Evolutionary conservation across 352 stramenopile genomes (phyloP), one percentile per base, ranked within the genome.

Genomic region (Pythium dissotocum): DNA sequence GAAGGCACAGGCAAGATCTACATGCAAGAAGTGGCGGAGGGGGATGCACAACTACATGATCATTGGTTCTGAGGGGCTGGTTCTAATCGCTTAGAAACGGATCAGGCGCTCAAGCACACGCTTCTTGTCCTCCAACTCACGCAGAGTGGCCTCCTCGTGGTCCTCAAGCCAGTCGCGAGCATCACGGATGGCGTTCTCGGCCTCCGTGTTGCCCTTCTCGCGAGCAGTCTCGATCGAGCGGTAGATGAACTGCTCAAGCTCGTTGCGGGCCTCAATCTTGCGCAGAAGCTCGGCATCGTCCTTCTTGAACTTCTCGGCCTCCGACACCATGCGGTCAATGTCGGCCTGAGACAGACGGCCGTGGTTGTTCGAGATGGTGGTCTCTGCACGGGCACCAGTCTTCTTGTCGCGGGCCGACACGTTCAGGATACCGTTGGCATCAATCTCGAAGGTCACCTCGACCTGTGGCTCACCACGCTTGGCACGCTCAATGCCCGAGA

Each of bases 101-200:
- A 78, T 66, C 58, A 80, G 67, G 46, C 73, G 73, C 69, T 80
- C 73, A 52, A 80, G 52, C 62, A 76, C 65, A 57, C 73, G 73
- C 77, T 95, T 89, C 83, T 98, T 97, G 67, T 93, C 85, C 69
- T 97, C 91, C 52, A 83, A 95, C 75, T 97, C 89, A 72, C 95
- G 89, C 66, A 89, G 83, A 59, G 93, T 86, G 44, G 79, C 83
- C 12, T 75, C 69, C 61, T 85, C 77, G 78, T 94, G 78, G 52
- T 72, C 73, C 58, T 79, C 73, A 18, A 95, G 72, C 90, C 90
- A 97, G 24, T 77, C 66, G 42, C 89, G 81, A 14, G 84, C 82
- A 28, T 95, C 82, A 40, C 69, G 73, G 62, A 79, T 73, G 13
- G 69, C 58, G 70, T 93, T 95, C 82, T 91, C 90, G 35, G 61